phyloP scores from a whole-genome alignment of 805 yeast genomes.

The Nakazawaea pomicola region DNA sequence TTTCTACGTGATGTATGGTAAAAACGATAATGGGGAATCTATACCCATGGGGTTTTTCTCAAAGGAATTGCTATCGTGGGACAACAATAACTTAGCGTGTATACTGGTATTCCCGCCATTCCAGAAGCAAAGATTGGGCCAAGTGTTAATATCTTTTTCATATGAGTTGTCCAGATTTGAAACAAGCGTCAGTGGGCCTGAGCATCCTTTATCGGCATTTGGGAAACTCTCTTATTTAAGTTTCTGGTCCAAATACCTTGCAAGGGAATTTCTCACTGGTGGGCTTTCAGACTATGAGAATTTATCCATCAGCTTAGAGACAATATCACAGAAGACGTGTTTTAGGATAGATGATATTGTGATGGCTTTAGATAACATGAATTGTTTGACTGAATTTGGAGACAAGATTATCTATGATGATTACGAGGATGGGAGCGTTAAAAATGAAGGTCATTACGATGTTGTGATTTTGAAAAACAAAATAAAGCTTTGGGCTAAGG shows the following conservation, averaged over 20 bases:
- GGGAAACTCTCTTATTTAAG: slow-evolving; percentile 69
- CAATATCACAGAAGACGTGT: slow-evolving; percentile 54
- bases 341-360: slow-evolving; percentile 59
- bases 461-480: slow-evolving; percentile 20
- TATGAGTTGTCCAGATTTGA: slow-evolving; percentile 69
- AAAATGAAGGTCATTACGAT: slow-evolving; percentile 16
- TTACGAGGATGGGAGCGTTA: slow-evolving; percentile 18
- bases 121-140: slow-evolving; percentile 74
- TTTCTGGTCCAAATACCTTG: slow-evolving; percentile 66
- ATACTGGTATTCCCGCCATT: slow-evolving; percentile 89
- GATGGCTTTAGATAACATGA: slow-evolving; percentile 54
- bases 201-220: slow-evolving; percentile 79
- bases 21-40: slow-evolving; percentile 29
- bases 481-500: slow-evolving; percentile 25
- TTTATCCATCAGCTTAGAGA: slow-evolving; percentile 34
- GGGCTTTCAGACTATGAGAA: slow-evolving; percentile 22
- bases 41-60: slow-evolving; percentile 89
- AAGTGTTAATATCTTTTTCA: slow-evolving; percentile 75
- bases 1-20: slow-evolving; percentile 68
- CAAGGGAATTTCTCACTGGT: slow-evolving; percentile 39
- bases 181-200: slow-evolving; percentile 78
- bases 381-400: slow-evolving; percentile 29
- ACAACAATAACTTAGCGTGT: slow-evolving; percentile 84
- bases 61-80: slow-evolving; percentile 76
- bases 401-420: slow-evolving; percentile 22